These are phyloP conservation scores for Epichloe coenophiala DNA, from an alignment of 2,329 filamentous ascomycete species.

Conservation along the genomic window DNA sequence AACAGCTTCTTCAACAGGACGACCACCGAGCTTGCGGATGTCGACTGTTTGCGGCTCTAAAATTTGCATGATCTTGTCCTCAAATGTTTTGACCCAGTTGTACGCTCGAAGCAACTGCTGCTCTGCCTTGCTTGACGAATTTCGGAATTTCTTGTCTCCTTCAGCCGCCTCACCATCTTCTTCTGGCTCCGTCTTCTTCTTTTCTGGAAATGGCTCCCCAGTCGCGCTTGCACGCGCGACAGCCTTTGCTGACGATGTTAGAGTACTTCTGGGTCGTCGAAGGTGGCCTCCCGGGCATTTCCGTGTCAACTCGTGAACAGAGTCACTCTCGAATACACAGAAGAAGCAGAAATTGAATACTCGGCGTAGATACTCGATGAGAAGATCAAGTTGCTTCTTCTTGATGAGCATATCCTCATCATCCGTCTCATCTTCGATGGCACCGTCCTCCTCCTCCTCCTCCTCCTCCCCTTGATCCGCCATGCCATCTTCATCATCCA, in stretches of 20 bases:
- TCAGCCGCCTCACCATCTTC: constrained; percentile 36
- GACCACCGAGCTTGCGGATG: constrained; percentile 80
- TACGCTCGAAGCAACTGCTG: constrained; percentile 89
- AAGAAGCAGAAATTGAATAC: constrained; percentile 99
- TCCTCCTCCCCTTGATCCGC: constrained; percentile 53
- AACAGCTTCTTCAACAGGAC: constrained; percentile 70
- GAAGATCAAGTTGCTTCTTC: constrained; percentile 92
- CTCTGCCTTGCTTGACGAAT: constrained; percentile 61
- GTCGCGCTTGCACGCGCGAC: constrained; percentile 75
- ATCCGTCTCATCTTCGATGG: constrained; percentile 76
- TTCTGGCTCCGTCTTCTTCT: constrained; percentile 58
- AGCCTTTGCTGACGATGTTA: constrained; percentile 69
- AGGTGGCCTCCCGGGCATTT: constrained; percentile 98
- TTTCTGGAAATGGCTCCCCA: constrained; percentile 72
- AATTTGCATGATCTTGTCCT: constrained; percentile 89
- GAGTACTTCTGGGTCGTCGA: constrained; percentile 72
- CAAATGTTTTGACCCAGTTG: constrained; percentile 98
- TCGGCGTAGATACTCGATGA: constrained; percentile 90
- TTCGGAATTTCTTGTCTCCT: constrained; percentile 61
- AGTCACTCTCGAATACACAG: constrained; percentile 97
- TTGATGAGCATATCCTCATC: constrained; percentile 80
- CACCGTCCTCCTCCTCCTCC: constrained; percentile 51
- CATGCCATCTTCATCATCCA: constrained; percentile 52
- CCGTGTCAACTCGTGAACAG: constrained; percentile 83
- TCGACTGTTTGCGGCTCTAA: constrained; percentile 82